Base-by-base conservation (phyloP, 192 early-diverging fungal species). In the Podila verticillata region DNA sequence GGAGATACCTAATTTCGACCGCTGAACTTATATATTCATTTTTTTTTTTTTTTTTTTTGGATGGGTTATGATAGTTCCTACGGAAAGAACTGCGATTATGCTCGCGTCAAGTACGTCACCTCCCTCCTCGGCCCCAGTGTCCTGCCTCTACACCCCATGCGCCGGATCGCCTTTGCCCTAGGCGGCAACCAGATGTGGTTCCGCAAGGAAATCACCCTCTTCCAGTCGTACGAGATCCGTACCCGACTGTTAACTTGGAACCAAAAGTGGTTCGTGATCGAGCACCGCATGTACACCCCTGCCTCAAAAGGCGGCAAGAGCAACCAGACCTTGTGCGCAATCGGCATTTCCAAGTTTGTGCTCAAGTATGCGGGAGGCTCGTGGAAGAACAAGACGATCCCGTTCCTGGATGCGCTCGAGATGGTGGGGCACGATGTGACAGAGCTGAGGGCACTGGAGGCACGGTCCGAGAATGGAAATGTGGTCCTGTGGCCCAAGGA, bases 241-340 rank as follows among this genome's bases (percentile, higher is more conserved):
- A 80, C 77, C 1, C 84, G 86, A 0, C 60, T 87, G 24, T 80
- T 73, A 47, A 73, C 84, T 20, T 87, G 86, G 86, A 83, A 75
- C 28, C 74, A 85, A 57, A 87, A 87, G 63, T 87, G 86, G 86
- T 68, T 87, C 29, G 71, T 83, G 8, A 65, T 87, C 47, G 82
- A 87, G 56, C 86, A 87, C 47, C 69, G 86, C 20, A 63, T 80
- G 60, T 80, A 80, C 57, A 72, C 77, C 4, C 77, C 77, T 9
- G 10, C 75, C 3, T 30, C n/a, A 9, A 49, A 26, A 7, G 51
- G 24, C 7, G 31, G 48, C n/a, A 39, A 47, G 7, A 19, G 13
- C 17, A 24, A 29, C 5, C 68, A 79, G 48, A 63, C 22, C 0
- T 47, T 80, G 64, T 80, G 77, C 31, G 77, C 77, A 4, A 65